Evolutionary conservation across 768 basidiomycete genomes (phyloP), one percentile per base, ranked within the genome.

Genomic region (Suillus subalutaceus): DNA sequence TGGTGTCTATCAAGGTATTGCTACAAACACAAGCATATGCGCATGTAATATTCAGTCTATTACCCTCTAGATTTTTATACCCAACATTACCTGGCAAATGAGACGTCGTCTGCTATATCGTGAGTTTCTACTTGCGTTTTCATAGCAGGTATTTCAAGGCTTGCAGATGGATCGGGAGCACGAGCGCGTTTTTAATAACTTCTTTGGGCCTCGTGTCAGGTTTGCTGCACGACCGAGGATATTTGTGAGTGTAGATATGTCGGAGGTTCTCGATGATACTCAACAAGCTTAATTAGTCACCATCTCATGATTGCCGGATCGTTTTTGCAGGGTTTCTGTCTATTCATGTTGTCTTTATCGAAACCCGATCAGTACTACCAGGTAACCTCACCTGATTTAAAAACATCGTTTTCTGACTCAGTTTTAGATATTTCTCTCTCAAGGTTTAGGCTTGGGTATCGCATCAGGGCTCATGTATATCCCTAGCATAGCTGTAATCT

Each of bases 401-500:
- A 40, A n/a, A 46, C 16, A 32, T 32, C 16, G 32, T 10, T 56
- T 8, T 40, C 26, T 61, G 65, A 66, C 40, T 52, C 35, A 6
- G 53, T 52, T 18, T 41, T 15, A 85, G 78, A 68, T 81, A 18
- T 75, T 85, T 59, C 78, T 85, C n/a, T 67, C 75, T 26, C 84
- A 86, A 70, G 85, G 83, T 2, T 63, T 85, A n/a, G 70, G 74
- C 18, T 71, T 75, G 2, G 84, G 85, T 4, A 65, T 83, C 16
- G 83, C 76, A 5, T 74, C 75, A 2, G 86, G 84, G 15, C 63
- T 85, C 38, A 68, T 84, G 57, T 86, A 79, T 65, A 68, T 85
- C 20, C 85, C 84, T 0, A 77, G 80, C 46, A 65, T 81, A 56
- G 78, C 78, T 15, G 66, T 85, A 37, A 69, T 83, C 8, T 78